phyloP scores from a whole-genome alignment of 2,329 filamentous ascomycete species.

The Penicillium sp. region DNA sequence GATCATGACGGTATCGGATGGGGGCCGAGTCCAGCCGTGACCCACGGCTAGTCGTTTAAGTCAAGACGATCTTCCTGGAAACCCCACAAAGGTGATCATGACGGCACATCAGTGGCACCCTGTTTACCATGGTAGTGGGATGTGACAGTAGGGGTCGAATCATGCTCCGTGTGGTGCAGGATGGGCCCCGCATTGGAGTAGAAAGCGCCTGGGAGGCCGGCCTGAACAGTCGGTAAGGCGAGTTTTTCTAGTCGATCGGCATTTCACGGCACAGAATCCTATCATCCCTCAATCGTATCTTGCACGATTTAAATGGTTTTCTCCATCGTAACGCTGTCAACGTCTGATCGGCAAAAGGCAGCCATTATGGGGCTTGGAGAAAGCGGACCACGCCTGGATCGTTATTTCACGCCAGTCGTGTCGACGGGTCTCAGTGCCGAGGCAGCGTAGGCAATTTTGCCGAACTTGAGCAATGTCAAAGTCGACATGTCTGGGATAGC shows the following conservation, averaged over 20 bases:
- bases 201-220: conserved; percentile 1
- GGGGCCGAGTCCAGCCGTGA: background rate
- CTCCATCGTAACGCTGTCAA: background rate
- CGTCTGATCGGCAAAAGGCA: conserved; percentile 14
- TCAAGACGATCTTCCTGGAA: conserved; percentile 6
- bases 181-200: background rate
- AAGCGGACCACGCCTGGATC: conserved; percentile 8
- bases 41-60: conserved; percentile 4
- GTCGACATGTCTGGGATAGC: background rate
- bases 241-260: conserved; percentile 12
- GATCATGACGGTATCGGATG: background rate
- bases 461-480: background rate
- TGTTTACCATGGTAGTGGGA: conserved; percentile 5
- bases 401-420: conserved; percentile 2
- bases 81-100: conserved; percentile 14
- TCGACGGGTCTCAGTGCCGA: conserved; percentile 11
- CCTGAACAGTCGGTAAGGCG: conserved; percentile 4
- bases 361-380: conserved; percentile 1
- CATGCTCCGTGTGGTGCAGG: background rate
- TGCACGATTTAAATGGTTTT: background rate
- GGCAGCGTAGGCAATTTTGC: conserved; percentile 12
- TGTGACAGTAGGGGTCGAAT: background rate
- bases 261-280: conserved; percentile 11
- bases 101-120: conserved; percentile 9
- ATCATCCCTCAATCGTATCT: conserved; percentile 12